These are phyloP conservation scores for Mercurialis annua DNA, from an alignment of 345 rosid species.

Conservation along the genomic window DNA sequence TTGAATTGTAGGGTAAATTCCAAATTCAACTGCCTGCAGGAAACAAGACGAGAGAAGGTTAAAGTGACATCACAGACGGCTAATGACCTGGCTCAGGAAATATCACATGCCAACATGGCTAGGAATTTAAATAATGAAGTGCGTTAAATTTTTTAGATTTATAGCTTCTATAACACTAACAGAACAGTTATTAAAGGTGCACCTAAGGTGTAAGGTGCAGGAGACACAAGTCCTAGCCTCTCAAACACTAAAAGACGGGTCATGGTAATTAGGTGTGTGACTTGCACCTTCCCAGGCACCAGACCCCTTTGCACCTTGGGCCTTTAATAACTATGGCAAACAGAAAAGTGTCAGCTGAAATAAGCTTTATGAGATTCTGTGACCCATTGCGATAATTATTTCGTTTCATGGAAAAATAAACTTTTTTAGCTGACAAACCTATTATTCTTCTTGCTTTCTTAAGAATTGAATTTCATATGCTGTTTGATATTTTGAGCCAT, in stretches of 20 bases:
- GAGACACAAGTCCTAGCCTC: too few species aligned
- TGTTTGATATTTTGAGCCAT: conserved; percentile 1
- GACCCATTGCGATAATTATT: not conserved
- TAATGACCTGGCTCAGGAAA: conserved; percentile 69
- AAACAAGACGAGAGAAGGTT: conserved; percentile 65
- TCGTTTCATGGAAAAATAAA: not conserved
- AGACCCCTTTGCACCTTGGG: too few species aligned
- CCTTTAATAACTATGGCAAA: not conserved
- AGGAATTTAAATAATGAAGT: conserved; percentile 66
- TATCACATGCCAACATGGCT: conserved; percentile 68
- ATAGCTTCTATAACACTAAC: too few species aligned
- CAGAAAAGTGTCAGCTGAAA: conserved; percentile 3
- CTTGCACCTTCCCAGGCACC: too few species aligned
- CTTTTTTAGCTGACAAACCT: not conserved
- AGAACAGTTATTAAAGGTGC: too few species aligned
- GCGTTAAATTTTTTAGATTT: conserved; percentile 26
- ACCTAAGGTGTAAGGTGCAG: too few species aligned
- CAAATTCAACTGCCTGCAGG: conserved; percentile 37
- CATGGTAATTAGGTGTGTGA: too few species aligned
- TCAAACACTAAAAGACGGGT: too few species aligned
- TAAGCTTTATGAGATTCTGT: not conserved
- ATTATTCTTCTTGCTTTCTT: not conserved
- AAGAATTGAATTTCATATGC: not conserved
- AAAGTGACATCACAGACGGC: conserved; percentile 55
- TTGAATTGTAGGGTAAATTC: not conserved